Conservation (phyloP, 768 basidiomycete species). For the Porpolomopsis calyptriformis region DNA sequence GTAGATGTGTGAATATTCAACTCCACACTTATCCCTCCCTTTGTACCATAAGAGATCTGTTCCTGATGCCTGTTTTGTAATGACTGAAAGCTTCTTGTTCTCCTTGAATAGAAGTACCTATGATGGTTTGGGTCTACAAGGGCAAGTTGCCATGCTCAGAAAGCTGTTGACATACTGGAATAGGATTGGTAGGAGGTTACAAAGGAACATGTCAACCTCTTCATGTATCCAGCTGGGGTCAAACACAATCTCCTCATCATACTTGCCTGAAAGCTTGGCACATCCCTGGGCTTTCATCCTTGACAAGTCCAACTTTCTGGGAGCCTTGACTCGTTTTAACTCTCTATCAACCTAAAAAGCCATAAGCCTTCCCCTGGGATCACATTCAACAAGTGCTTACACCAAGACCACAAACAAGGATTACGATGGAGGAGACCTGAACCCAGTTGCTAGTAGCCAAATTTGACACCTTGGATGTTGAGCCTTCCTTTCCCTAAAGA, state of each 20-base stretch:
- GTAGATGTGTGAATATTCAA: too few species aligned
- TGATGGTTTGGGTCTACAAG: too few species aligned
- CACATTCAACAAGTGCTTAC: not conserved
- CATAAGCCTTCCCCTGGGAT: not conserved
- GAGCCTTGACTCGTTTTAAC: not conserved
- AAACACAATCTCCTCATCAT: not conserved
- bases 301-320: not conserved
- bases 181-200: not conserved
- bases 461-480: not conserved
- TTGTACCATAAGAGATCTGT: too few species aligned
- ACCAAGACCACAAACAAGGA: not conserved
- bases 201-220: constrained; percentile 1
- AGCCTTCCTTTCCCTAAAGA: not conserved
- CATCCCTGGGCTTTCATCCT: constrained; percentile 1
- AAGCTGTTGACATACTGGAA: not conserved
- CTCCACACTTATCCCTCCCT: too few species aligned
- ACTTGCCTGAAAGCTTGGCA: not conserved
- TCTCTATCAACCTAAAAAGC: not conserved
- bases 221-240: constrained; percentile 1
- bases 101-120: too few species aligned
- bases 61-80: too few species aligned
- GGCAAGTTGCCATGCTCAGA: not conserved
- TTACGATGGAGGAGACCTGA: not conserved
- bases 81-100: too few species aligned
- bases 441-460: not conserved